Conservation (phyloP, 805 yeast species). For the Komagataella pastoris region DNA sequence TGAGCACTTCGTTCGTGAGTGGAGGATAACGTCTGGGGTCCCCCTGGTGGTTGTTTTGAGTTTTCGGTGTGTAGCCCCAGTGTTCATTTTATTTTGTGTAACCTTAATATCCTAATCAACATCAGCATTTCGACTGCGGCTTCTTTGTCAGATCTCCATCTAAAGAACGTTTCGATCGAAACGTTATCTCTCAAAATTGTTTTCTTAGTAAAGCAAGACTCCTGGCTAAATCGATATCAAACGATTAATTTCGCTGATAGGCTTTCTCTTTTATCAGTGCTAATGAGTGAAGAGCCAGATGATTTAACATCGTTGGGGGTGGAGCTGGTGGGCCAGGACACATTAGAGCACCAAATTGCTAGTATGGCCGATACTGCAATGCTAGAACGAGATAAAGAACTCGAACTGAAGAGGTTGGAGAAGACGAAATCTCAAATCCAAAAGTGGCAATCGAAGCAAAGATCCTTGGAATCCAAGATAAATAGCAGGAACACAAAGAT, state of each 20-base stretch:
- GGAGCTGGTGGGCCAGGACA: slow-evolving; percentile 62
- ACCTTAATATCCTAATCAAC: neutral
- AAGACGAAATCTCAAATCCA: slow-evolving; percentile 41
- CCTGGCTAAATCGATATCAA: too few species aligned
- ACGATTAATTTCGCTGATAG: neutral
- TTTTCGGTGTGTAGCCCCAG: neutral
- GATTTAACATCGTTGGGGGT: slow-evolving; percentile 31
- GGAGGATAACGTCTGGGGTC: neutral
- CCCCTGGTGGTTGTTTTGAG: neutral
- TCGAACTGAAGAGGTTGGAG: slow-evolving; percentile 64
- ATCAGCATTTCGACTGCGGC: neutral
- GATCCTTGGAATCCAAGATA: slow-evolving; percentile 32
- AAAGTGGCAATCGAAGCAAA: slow-evolving; percentile 28
- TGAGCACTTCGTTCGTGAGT: neutral
- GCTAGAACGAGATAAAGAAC: slow-evolving; percentile 47
- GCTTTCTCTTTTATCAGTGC: neutral
- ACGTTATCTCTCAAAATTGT: neutral
- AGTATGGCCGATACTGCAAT: slow-evolving; percentile 53
- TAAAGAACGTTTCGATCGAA: neutral
- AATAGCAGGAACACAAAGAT: slow-evolving; percentile 44
- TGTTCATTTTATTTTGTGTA: neutral
- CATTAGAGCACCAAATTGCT: slow-evolving; percentile 64
- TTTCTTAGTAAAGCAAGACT: neutral
- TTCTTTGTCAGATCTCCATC: neutral
- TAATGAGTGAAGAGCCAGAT: neutral